Conservation (phyloP, 257 asterid genomes). For the Nicotiana sylvestris region DNA sequence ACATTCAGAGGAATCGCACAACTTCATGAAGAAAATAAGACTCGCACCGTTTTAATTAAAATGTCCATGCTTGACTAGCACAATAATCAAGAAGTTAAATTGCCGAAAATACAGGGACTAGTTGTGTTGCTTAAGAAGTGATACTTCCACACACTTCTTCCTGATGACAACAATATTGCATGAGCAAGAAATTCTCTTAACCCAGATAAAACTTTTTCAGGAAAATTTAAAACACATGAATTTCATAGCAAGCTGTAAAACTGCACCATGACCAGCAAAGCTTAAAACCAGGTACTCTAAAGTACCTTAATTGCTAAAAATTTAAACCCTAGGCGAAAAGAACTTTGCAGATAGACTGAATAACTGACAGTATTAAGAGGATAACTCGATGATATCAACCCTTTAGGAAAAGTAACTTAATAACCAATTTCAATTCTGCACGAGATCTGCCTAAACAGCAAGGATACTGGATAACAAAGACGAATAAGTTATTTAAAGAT, state of each 20-base stretch:
- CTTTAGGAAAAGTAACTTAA: neutral
- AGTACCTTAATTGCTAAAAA: neutral
- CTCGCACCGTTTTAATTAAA: neutral
- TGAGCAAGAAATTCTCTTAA: neutral
- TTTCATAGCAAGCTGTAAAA: neutral
- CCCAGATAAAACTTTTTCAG: neutral
- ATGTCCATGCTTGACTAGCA: neutral
- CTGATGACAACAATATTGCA: neutral
- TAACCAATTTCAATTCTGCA: neutral
- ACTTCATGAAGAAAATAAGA: neutral
- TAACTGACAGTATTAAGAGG: neutral
- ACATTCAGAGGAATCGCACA: neutral
- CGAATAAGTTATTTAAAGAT: neutral
- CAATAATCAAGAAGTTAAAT: neutral
- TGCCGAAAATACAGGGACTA: neutral
- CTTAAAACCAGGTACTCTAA: neutral
- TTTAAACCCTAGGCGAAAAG: neutral
- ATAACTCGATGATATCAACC: neutral
- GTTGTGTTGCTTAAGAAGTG: neutral
- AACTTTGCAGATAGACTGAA: neutral
- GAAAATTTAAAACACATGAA: neutral
- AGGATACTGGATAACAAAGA: neutral
- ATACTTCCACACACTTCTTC: neutral
- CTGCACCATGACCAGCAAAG: constrained; percentile 8
- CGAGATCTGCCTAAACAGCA: neutral